phyloP scores from a whole-genome alignment of 2,329 filamentous ascomycete species.

The Paramyrothecium roridum region DNA sequence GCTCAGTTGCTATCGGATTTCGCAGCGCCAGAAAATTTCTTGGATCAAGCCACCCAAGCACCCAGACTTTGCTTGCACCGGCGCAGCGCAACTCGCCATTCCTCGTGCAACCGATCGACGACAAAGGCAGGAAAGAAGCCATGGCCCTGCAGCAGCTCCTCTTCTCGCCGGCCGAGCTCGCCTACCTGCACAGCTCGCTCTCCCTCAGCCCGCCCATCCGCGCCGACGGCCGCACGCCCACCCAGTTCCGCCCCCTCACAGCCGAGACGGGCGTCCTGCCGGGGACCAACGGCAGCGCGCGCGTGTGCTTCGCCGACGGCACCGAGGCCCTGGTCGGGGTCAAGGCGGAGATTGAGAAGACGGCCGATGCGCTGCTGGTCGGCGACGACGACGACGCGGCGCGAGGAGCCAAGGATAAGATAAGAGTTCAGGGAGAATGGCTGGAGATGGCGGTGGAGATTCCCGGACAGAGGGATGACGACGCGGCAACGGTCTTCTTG shows the following conservation, averaged over 20 bases:
- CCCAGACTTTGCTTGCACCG: background rate
- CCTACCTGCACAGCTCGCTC: conserved; percentile 89
- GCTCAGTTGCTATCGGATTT: conserved; percentile 9
- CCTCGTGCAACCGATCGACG: background rate
- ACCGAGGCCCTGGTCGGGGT: conserved; percentile 95
- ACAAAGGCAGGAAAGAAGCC: conserved; percentile 10
- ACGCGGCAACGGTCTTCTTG: conserved; percentile 82
- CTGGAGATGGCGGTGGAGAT: conserved; percentile 90
- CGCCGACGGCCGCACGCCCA: conserved; percentile 77
- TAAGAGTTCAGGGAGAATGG: conserved; percentile 63
- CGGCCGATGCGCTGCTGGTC: conserved; percentile 25
- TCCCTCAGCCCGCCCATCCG: conserved; percentile 79
- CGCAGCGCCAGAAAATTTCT: conserved; percentile 13
- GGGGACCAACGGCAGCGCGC: conserved; percentile 84
- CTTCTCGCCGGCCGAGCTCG: conserved; percentile 92
- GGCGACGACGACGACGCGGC: conserved; percentile 23
- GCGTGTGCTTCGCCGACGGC: conserved; percentile 91
- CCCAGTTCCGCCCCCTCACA: conserved; percentile 84
- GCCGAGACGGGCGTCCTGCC: conserved; percentile 91
- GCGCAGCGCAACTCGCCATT: background rate
- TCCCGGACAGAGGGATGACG: conserved; percentile 85
- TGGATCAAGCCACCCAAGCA: conserved; percentile 8
- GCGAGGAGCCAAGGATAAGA: conserved; percentile 27
- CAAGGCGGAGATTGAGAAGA: conserved; percentile 90
- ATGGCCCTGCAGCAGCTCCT: conserved; percentile 71